Evolutionary conservation across 73 alveolate genomes (phyloP).

Genomic region (Stentor coeruleus): DNA sequence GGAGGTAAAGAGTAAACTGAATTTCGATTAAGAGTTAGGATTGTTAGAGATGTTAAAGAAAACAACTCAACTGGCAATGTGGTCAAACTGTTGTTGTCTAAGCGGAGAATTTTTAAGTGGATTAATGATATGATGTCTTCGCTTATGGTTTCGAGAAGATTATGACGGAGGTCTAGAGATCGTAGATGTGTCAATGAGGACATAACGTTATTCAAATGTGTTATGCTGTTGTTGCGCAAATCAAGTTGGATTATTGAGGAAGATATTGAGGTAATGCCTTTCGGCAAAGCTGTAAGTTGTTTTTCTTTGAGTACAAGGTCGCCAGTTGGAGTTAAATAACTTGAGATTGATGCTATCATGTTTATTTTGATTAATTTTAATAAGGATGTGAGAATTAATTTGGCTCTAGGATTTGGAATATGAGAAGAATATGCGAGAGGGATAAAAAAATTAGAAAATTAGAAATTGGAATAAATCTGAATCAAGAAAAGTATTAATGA

Average conservation of each 20-base stretch:
- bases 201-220: neutral
- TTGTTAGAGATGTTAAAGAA: neutral
- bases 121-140: neutral
- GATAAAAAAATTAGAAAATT: no score
- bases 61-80: neutral
- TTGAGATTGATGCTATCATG: no score
- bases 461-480: no score
- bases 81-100: neutral
- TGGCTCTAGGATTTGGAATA: no score
- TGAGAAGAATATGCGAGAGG: no score
- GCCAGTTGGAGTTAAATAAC: constrained; percentile 28
- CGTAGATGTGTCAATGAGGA: neutral
- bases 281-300: neutral
- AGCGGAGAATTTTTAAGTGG: neutral
- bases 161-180: neutral
- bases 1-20: neutral
- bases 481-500: no score
- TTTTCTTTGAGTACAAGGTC: constrained; percentile 1
- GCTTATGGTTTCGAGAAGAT: neutral
- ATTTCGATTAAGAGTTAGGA: neutral
- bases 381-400: no score
- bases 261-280: neutral
- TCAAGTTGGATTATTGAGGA: neutral
- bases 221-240: neutral
- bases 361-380: no score